A percentile compares a stretch with the other conserved stretches of the same genome.
phyloP scores from a whole-genome alignment of 495 filamentous ascomycete species.

The Staphylotrichum tortipilum region DNA sequence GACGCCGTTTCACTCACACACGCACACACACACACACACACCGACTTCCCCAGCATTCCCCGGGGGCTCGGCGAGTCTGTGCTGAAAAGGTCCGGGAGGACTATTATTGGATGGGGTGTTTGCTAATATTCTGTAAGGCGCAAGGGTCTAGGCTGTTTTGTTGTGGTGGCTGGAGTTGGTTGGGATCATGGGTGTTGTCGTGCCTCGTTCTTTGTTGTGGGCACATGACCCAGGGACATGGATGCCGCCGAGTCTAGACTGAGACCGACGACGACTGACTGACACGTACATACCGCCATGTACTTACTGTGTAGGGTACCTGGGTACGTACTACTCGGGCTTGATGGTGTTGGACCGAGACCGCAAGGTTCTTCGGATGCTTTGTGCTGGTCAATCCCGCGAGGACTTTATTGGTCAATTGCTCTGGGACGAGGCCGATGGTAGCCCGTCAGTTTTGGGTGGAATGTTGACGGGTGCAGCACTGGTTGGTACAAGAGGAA shows the following conservation, averaged over 20 bases:
- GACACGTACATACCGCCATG: too few species aligned
- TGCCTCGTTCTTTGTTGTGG: neutral
- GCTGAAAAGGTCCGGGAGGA: neutral
- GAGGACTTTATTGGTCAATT: too few species aligned
- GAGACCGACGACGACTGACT: neutral
- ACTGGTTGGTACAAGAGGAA: too few species aligned
- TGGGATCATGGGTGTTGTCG: too few species aligned
- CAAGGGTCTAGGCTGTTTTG: neutral
- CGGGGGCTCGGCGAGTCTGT: neutral
- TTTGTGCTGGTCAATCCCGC: too few species aligned
- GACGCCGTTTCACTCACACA: too few species aligned
- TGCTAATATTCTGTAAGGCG: neutral
- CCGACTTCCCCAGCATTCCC: neutral
- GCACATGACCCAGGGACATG: slow-evolving; percentile 2
- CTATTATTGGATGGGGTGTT: neutral
- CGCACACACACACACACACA: neutral
- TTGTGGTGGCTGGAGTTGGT: neutral
- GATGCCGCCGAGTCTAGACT: neutral
- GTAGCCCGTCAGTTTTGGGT: too few species aligned
- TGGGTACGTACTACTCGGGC: neutral
- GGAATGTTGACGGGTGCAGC: too few species aligned
- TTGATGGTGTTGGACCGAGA: neutral
- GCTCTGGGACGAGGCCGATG: too few species aligned
- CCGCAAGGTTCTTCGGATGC: neutral
- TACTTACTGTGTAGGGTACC: too few species aligned